These are phyloP conservation scores for Prorocentrum cordatum DNA, from an alignment of 169 alveolate species.

Conservation along the genomic window DNA sequence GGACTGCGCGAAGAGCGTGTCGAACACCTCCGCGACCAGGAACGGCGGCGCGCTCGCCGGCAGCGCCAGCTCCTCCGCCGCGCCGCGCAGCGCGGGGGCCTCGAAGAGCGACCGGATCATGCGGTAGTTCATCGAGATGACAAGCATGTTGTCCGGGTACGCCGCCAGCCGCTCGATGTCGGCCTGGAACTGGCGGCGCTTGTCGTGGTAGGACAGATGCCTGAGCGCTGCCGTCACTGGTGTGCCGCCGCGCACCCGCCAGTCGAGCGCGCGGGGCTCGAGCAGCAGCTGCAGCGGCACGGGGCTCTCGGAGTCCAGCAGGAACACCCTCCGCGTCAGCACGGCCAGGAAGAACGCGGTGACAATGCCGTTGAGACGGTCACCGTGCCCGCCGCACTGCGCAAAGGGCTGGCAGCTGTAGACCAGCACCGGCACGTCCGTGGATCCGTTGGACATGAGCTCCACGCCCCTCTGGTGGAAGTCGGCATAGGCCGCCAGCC, in stretches of 20 bases:
- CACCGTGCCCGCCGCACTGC: slow-evolving; percentile 63
- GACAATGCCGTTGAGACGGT: slow-evolving; percentile 50
- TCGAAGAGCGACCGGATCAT: slow-evolving; percentile 51
- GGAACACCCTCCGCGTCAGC: neutral
- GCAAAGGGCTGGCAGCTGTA: slow-evolving; percentile 54
- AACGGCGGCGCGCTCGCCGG: slow-evolving; percentile 20
- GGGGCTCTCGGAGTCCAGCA: slow-evolving; percentile 55
- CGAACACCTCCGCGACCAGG: slow-evolving; percentile 29
- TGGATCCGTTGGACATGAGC: too few relatives aligned
- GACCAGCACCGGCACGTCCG: too few relatives aligned
- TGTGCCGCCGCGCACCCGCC: too few relatives aligned
- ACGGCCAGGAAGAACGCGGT: slow-evolving; percentile 10
- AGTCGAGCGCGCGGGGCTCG: slow-evolving; percentile 13
- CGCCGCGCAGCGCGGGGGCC: too few relatives aligned
- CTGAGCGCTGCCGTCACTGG: slow-evolving; percentile 7
- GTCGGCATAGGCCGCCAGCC: too few relatives aligned
- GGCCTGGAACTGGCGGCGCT: neutral
- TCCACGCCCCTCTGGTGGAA: too few relatives aligned
- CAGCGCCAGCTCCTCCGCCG: too few relatives aligned
- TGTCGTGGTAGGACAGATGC: slow-evolving; percentile 46
- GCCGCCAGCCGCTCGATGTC: slow-evolving; percentile 15
- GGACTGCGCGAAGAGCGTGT: slow-evolving; percentile 45
- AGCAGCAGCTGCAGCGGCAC: slow-evolving; percentile 33
- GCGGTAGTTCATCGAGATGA: slow-evolving; percentile 56
- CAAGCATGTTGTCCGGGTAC: slow-evolving; percentile 7